Evolutionary conservation across 1,284 basidiomycete species (phyloP), one percentile per base, ranked within the genome.

Genomic region (Neotropicomus parvogracilis): DNA sequence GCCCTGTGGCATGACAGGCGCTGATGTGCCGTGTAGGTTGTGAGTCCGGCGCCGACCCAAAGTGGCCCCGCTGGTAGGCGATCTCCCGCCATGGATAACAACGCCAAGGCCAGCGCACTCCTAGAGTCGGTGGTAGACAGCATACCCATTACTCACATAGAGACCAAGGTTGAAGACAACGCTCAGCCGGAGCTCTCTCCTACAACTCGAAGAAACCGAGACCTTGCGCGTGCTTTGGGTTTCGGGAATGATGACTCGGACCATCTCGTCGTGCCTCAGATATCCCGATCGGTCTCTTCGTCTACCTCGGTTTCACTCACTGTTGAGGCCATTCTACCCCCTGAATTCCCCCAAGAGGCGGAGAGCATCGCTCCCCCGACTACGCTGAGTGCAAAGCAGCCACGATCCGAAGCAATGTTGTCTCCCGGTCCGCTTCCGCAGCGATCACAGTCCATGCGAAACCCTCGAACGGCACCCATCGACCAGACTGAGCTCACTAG

Each of bases 61-160:
- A 40, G 14, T 44, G 32, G 49, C 34, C 51, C 60, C n/a, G 47
- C 54, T 38, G 67, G 62, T 46, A 52, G 60, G 42, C 64, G 64
- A 43, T 68, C 68, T 21, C 59, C 65, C 29, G 64, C 64, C 24
- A 56, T 68, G 42, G 79, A 82, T 44, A 72, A 74, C 40, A 71
- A 71, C 34, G 74, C 73, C 20, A 82, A 81, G 64, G 81, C 79
- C 8, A 83, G 67, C 58, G 83, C 82, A 26, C 66, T 88, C 31
- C 70, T 88, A 31, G 79, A 83, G 54, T 81, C 85, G 3, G 75
- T 87, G 17, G 76, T 85, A 33, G 78, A 82, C 53, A 85, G 81
- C 54, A 84, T 88, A 54, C 75, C 79, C 40, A 34, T 68, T 58
- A 37, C 60, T 66, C 48, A 52, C 20, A 49, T 63, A 29, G 66